phyloP scores from a whole-genome alignment of 2,329 filamentous ascomycete species.

The Emergomyces pasteurianus region DNA sequence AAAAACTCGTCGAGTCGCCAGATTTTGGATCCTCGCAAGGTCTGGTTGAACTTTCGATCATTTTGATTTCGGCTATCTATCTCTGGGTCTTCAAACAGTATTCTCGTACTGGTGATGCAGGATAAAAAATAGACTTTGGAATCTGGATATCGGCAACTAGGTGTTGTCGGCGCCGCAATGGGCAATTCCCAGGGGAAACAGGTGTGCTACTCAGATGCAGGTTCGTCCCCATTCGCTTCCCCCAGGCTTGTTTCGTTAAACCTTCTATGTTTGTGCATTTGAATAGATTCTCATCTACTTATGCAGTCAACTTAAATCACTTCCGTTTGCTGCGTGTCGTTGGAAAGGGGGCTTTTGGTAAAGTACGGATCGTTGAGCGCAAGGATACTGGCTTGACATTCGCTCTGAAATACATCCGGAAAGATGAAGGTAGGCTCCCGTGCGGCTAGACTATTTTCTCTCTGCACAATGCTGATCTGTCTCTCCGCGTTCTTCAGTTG shows the following conservation, averaged over 20 bases:
- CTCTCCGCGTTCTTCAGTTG: conserved; percentile 50
- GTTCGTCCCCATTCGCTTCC: conserved; percentile 39
- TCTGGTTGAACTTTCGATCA: not conserved
- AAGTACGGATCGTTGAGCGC: conserved; percentile 94
- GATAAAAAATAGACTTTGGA: not conserved
- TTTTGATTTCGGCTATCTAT: not conserved
- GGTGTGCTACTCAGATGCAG: conserved; percentile 84
- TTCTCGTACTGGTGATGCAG: conserved; percentile 1
- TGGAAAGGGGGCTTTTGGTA: conserved; percentile 94
- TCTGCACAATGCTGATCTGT: conserved; percentile 8
- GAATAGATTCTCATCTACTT: conserved; percentile 1
- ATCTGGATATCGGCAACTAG: conserved; percentile 5
- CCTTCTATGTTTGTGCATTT: conserved; percentile 3
- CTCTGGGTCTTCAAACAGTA: not conserved
- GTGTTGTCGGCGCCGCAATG: conserved; percentile 43
- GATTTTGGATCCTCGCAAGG: not conserved
- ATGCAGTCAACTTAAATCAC: conserved; percentile 84
- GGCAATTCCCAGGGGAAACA: conserved; percentile 93
- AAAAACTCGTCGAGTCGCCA: not conserved
- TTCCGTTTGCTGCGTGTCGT: conserved; percentile 92
- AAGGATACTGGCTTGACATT: conserved; percentile 93
- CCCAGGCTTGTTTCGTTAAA: conserved; percentile 1
- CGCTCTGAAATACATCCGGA: conserved; percentile 94
- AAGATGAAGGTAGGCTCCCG: conserved; percentile 71
- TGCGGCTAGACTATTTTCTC: not conserved